phyloP scores from a whole-genome alignment of 2,329 filamentous ascomycete genomes.

The Nemania abortiva region DNA sequence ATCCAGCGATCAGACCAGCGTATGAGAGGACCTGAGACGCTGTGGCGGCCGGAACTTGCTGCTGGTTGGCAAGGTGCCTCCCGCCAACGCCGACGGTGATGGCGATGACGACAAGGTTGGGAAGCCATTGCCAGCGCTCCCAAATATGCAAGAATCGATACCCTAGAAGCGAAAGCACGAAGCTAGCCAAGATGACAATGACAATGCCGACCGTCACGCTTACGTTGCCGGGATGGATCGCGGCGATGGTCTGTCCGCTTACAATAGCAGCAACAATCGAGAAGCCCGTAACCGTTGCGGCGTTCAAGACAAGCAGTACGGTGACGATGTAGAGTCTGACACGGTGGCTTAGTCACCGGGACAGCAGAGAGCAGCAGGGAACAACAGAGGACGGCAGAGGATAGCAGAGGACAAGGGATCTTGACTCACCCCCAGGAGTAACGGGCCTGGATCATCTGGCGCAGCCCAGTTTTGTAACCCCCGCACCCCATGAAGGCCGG shows the following conservation, averaged over 20 bases:
- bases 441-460: conserved; percentile 71
- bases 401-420: background rate
- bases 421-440: conserved; percentile 66
- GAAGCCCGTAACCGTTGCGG: conserved; percentile 66
- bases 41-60: conserved; percentile 39
- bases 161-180: conserved; percentile 67
- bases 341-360: conserved; percentile 3
- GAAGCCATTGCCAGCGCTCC: conserved; percentile 69
- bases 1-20: conserved; percentile 62
- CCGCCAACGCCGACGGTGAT: conserved; percentile 67
- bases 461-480: conserved; percentile 68
- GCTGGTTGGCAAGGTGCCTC: conserved; percentile 54
- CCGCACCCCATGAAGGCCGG: conserved; percentile 68
- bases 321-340: conserved; percentile 61
- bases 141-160: conserved; percentile 66
- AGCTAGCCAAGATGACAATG: conserved; percentile 64
- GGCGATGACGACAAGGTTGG: conserved; percentile 63
- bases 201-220: conserved; percentile 68
- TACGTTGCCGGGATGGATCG: conserved; percentile 59
- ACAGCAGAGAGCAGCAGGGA: background rate
- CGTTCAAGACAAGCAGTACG: conserved; percentile 54
- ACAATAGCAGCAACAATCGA: conserved; percentile 68
- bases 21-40: conserved; percentile 56
- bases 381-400: background rate
- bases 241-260: conserved; percentile 65